Base-by-base conservation (phyloP, 306 rosid species). In the Oxytropis ochrocephala region DNA sequence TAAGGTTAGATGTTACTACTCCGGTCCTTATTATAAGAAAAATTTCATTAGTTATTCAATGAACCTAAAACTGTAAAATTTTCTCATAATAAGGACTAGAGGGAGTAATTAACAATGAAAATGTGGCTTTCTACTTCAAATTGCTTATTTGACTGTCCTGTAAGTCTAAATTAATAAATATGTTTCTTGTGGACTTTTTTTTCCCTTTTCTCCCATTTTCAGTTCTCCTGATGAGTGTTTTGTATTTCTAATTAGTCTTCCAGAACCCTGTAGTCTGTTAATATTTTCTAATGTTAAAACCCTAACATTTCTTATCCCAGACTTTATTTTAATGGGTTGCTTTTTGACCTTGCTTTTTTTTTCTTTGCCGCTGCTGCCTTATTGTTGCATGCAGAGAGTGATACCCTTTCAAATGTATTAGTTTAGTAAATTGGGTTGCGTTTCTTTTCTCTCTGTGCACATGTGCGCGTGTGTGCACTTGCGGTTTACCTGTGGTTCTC, bases 21-120 rank as follows among this genome's bases (percentile, higher is more conserved):
- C n/a, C n/a, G n/a, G n/a, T n/a, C n/a, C n/a, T n/a, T n/a, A n/a
- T n/a, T n/a, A n/a, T n/a, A n/a, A n/a, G n/a, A n/a, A n/a, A n/a
- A n/a, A n/a, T n/a, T n/a, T n/a, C n/a, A n/a, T n/a, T n/a, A n/a
- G n/a, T n/a, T n/a, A n/a, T n/a, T n/a, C n/a, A n/a, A n/a, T n/a
- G n/a, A n/a, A n/a, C n/a, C n/a, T n/a, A n/a, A n/a, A n/a, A n/a
- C n/a, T n/a, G n/a, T n/a, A n/a, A n/a, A n/a, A n/a, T n/a, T n/a
- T n/a, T n/a, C n/a, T n/a, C n/a, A n/a, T n/a, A n/a, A n/a, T n/a
- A n/a, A n/a, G n/a, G n/a, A n/a, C n/a, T n/a, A n/a, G n/a, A n/a
- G n/a, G n/a, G n/a, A n/a, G n/a, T n/a, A 43, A 46, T 55, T 73
- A 69, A 63, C 50, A 32, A 44, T 52, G 77, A 30, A 13, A 19